Evolutionary conservation across 192 early-diverging fungal species (phyloP).

Genomic region (Rhizophlyctis rosea): DNA sequence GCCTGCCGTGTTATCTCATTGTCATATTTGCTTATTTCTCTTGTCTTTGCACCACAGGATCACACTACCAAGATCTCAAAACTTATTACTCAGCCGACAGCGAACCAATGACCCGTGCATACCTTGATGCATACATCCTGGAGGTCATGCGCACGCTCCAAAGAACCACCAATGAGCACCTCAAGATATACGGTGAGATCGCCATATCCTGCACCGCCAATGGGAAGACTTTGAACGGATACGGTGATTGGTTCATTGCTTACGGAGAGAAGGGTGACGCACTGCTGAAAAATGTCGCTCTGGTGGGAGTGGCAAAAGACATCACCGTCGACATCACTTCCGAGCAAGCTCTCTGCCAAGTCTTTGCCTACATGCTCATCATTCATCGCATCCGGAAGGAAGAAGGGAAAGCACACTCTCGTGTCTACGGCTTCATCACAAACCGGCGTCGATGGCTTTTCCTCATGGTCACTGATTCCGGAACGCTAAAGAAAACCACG

Average conservation of each 20-base stretch:
- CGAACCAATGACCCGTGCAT: conserved; percentile 4
- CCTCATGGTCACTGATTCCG: neutral
- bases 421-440: neutral
- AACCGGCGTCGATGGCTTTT: neutral
- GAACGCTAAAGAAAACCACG: neutral
- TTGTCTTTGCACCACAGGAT: neutral
- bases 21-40: neutral
- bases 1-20: neutral
- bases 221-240: conserved; percentile 1
- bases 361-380: neutral
- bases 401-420: neutral
- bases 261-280: neutral
- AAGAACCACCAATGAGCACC: neutral
- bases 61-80: conserved; percentile 1
- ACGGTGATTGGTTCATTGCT: neutral
- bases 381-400: neutral
- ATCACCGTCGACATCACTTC: neutral
- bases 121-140: neutral
- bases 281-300: neutral
- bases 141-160: neutral
- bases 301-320: conserved; percentile 3
- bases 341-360: neutral
- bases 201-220: neutral
- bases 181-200: conserved; percentile 1
- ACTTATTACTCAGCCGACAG: neutral